These are phyloP conservation scores for Cyberlindnera petersonii DNA, from an alignment of 805 yeast species.

Conservation along the genomic window DNA sequence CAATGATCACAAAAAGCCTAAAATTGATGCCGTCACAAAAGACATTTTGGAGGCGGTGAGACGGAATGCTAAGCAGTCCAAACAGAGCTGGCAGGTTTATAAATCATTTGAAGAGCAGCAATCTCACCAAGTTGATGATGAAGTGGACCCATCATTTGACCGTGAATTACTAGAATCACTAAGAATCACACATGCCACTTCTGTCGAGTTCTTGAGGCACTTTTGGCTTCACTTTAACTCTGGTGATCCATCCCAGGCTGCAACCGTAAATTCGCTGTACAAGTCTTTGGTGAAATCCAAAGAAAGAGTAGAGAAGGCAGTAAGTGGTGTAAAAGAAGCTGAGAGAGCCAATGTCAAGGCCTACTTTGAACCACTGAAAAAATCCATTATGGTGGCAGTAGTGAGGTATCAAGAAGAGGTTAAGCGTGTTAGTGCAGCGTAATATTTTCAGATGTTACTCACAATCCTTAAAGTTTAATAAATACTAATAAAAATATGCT, in stretches of 20 bases:
- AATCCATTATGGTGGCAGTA: slow-evolving; percentile 45
- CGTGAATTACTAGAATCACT: slow-evolving; percentile 43
- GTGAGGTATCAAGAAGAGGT: slow-evolving; percentile 37
- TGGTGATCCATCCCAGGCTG: slow-evolving; percentile 42
- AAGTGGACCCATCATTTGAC: slow-evolving; percentile 33
- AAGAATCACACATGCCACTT: slow-evolving; percentile 62
- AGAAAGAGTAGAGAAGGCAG: slow-evolving; percentile 39
- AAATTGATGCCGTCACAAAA: slow-evolving; percentile 39
- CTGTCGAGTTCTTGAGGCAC: slow-evolving; percentile 71
- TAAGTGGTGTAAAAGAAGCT: slow-evolving; percentile 29
- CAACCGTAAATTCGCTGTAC: slow-evolving; percentile 42
- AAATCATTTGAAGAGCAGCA: slow-evolving; percentile 26
- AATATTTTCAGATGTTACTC: no score
- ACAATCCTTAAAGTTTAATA: no score
- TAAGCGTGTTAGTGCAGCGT: slow-evolving; percentile 2
- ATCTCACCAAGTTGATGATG: slow-evolving; percentile 27
- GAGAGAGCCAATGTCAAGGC: slow-evolving; percentile 28
- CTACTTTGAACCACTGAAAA: slow-evolving; percentile 41
- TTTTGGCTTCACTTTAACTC: slow-evolving; percentile 65
- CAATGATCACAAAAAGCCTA: slow-evolving; percentile 26
- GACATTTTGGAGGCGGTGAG: slow-evolving; percentile 47
- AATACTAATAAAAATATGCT: no score
- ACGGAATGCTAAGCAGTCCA: slow-evolving; percentile 51
- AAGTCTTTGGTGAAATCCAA: slow-evolving; percentile 46
- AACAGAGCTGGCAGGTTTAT: slow-evolving; percentile 39